Conservation (phyloP, 2,329 filamentous ascomycete genomes). For the Aspergillus ochraceoroseus region DNA sequence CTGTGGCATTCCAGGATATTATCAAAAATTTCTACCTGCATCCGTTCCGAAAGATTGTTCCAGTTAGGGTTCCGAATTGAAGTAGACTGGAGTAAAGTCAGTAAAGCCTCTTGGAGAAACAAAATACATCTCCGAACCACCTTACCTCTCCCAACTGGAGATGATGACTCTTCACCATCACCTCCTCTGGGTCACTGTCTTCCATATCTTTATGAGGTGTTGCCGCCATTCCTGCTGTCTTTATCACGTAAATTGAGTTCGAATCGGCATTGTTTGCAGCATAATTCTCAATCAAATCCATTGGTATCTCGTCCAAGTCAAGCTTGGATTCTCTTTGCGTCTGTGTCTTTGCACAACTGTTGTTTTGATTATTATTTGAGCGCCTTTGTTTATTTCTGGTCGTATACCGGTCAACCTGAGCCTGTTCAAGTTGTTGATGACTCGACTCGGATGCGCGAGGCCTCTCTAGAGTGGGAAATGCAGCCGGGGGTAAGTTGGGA, state of each 20-base stretch:
- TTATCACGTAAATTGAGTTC: slow-evolving; percentile 29
- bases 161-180: slow-evolving; percentile 3
- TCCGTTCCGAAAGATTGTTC: slow-evolving; percentile 29
- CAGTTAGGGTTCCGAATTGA: slow-evolving; percentile 25
- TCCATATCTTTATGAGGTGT: slow-evolving; percentile 12
- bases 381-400: neutral
- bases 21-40: slow-evolving; percentile 36
- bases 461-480: slow-evolving; percentile 39
- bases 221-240: slow-evolving; percentile 24
- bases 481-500: slow-evolving; percentile 39
- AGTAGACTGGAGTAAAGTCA: neutral
- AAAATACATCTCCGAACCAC: neutral
- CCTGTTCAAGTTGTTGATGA: neutral
- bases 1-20: slow-evolving; percentile 28
- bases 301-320: slow-evolving; percentile 14
- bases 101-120: neutral
- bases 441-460: slow-evolving; percentile 8
- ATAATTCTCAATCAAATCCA: slow-evolving; percentile 21
- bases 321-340: neutral
- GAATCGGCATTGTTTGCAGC: slow-evolving; percentile 28
- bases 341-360: neutral
- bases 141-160: slow-evolving; percentile 7
- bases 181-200: slow-evolving; percentile 22
- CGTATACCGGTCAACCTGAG: neutral
- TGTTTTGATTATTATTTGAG: neutral